Evolutionary conservation across 2,329 filamentous ascomycete genomes (phyloP).

Genomic region (Pyrenophora graminea): DNA sequence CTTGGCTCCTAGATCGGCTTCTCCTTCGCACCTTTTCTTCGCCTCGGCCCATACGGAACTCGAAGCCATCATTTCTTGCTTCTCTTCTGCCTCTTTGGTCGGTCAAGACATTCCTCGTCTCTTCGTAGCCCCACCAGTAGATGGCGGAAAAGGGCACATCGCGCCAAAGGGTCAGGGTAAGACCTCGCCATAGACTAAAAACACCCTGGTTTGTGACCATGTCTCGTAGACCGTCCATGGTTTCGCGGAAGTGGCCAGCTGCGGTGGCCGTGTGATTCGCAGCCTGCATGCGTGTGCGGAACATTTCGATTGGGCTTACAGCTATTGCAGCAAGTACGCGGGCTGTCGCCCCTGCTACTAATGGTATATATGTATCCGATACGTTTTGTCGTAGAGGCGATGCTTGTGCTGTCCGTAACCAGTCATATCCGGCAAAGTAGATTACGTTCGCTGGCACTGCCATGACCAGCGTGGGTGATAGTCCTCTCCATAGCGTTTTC

Average conservation of each 20-base stretch:
- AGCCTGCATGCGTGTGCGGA: constrained; percentile 89
- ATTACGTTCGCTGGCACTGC: constrained; percentile 94
- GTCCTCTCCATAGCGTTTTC: constrained; percentile 84
- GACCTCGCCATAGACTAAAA: constrained; percentile 82
- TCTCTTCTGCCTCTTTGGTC: constrained; percentile 64
- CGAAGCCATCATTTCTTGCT: constrained; percentile 33
- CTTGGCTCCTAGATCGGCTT: constrained; percentile 62
- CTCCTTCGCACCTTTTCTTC: constrained; percentile 35
- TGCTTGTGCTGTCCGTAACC: constrained; percentile 73
- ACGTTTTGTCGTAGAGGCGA: constrained; percentile 69
- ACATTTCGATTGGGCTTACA: constrained; percentile 91
- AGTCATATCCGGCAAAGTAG: constrained; percentile 98
- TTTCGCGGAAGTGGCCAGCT: constrained; percentile 76
- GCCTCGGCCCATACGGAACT: constrained; percentile 42
- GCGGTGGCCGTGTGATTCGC: constrained; percentile 52
- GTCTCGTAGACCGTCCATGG: constrained; percentile 72
- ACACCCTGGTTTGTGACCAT: constrained; percentile 82
- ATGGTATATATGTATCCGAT: constrained; percentile 72
- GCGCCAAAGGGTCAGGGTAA: constrained; percentile 90
- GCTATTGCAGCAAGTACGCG: constrained; percentile 78
- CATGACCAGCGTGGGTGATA: constrained; percentile 95
- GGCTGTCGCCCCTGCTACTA: constrained; percentile 78
- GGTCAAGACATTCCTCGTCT: constrained; percentile 71
- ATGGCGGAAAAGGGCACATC: constrained; percentile 96
- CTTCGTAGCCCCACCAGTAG: constrained; percentile 98